Conservation (phyloP, 2,329 filamentous ascomycete genomes). For the Geosmithia putterillii region DNA sequence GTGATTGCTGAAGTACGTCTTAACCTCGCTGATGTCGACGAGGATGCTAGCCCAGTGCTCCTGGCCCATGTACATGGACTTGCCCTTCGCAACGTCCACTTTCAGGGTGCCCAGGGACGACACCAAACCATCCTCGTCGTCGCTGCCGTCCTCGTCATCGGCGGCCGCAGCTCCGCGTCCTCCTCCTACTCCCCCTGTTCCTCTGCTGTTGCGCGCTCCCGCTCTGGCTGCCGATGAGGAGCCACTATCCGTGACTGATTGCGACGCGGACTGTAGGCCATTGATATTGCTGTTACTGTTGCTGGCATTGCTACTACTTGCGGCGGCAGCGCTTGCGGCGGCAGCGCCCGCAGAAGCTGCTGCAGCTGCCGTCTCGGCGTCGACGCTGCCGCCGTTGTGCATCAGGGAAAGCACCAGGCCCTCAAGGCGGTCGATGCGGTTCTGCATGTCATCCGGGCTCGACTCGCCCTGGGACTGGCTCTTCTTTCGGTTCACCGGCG, state of each 20-base stretch:
- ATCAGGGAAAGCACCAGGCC: constrained; percentile 85
- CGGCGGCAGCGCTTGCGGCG: constrained; percentile 17
- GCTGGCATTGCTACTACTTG: constrained; percentile 9
- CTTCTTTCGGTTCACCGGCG: constrained; percentile 60
- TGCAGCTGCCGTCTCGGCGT: constrained; percentile 22
- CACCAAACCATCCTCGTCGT: constrained; percentile 55
- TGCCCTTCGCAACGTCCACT: constrained; percentile 64
- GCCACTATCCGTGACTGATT: constrained; percentile 23
- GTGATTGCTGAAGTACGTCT: constrained; percentile 75
- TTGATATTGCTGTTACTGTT: no score
- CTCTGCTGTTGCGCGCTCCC: no score
- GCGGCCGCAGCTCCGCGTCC: no score
- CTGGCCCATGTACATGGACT: constrained; percentile 71
- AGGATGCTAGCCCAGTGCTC: constrained; percentile 76
- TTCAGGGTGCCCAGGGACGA: constrained; percentile 73
- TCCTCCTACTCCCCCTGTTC: background rate
- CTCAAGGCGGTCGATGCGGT: constrained; percentile 90
- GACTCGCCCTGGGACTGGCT: constrained; percentile 47
- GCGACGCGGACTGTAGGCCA: constrained; percentile 18
- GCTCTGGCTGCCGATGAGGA: constrained; percentile 29
- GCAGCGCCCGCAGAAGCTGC: constrained; percentile 21
- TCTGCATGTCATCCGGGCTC: constrained; percentile 92
- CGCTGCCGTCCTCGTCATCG: constrained; percentile 50
- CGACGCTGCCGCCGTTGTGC: constrained; percentile 61
- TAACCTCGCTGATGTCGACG: constrained; percentile 80